Conservation (phyloP, 805 yeast species). For the Kodamaea hsintzibuensis region DNA sequence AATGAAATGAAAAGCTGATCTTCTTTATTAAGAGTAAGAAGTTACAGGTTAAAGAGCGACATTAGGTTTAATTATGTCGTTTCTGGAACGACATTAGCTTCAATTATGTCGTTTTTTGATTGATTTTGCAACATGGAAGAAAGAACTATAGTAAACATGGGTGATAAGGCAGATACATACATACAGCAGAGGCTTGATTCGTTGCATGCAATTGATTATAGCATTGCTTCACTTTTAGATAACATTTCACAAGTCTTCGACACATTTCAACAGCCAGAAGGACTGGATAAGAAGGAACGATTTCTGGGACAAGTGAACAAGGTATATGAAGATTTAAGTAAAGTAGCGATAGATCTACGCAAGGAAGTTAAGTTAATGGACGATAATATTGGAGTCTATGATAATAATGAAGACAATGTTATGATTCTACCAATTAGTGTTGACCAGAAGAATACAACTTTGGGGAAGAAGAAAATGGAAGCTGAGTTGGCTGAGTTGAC, state of each 20-base stretch:
- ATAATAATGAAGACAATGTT: conserved; percentile 43
- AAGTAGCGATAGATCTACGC: conserved; percentile 59
- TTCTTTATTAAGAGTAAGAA: no score
- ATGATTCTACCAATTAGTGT: conserved; percentile 68
- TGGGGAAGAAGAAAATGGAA: conserved; percentile 58
- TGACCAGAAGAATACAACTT: conserved; percentile 68
- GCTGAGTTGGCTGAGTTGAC: conserved; percentile 39
- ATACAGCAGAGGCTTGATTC: conserved; percentile 54
- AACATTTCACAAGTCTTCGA: conserved; percentile 49
- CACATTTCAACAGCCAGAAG: conserved; percentile 35
- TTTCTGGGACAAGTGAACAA: conserved; percentile 46
- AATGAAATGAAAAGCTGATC: background rate
- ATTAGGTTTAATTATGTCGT: no score
- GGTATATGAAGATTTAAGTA: conserved; percentile 57
- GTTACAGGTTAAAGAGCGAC: background rate
- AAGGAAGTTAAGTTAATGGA: conserved; percentile 67
- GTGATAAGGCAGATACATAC: conserved; percentile 26
- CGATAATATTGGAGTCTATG: conserved; percentile 51
- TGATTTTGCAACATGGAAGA: background rate
- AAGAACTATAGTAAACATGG: background rate
- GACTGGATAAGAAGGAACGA: conserved; percentile 30
- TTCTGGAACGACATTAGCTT: no score
- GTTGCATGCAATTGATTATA: conserved; percentile 51
- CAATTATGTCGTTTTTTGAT: background rate
- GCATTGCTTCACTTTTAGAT: conserved; percentile 52